phyloP scores from a whole-genome alignment of 768 basidiomycete genomes.

The Solioccasus polychromus region DNA sequence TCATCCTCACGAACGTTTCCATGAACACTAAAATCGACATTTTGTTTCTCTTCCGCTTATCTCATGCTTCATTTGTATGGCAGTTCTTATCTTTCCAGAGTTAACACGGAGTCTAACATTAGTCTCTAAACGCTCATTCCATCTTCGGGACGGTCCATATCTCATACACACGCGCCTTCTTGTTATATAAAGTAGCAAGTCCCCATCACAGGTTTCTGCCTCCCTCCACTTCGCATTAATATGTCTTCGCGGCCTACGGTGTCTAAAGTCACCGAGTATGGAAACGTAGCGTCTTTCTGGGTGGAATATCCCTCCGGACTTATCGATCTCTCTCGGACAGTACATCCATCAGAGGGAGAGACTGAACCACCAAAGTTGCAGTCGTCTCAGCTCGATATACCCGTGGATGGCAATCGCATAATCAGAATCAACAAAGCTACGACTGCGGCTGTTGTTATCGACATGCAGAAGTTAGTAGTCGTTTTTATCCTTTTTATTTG shows the following conservation, averaged over 20 bases:
- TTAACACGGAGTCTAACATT: constrained; percentile 1
- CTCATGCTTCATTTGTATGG: constrained; percentile 6
- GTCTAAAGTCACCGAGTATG: constrained; percentile 47
- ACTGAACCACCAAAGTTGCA: constrained; percentile 31
- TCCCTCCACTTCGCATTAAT: constrained; percentile 6
- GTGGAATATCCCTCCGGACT: constrained; percentile 66
- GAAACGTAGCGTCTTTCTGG: constrained; percentile 57
- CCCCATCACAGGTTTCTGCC: background rate
- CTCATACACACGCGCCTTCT: background rate
- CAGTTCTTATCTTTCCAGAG: constrained; percentile 12
- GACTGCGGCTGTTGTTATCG: constrained; percentile 60
- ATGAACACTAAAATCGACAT: too few species aligned
- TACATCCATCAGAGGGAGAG: constrained; percentile 32
- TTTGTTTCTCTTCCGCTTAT: constrained; percentile 1
- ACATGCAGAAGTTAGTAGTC: constrained; percentile 68
- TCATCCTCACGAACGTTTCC: constrained; percentile 17
- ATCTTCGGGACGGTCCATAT: background rate
- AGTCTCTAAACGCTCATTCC: background rate
- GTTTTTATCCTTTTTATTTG: background rate
- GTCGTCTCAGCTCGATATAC: constrained; percentile 48
- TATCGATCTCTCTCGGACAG: constrained; percentile 55
- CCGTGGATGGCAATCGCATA: constrained; percentile 48
- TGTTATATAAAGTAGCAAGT: constrained; percentile 9
- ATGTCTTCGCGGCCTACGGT: constrained; percentile 49
- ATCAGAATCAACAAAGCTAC: constrained; percentile 48